These are phyloP conservation scores for Asterochloris erici DNA, from an alignment of 139 green algal species.

Conservation along the genomic window DNA sequence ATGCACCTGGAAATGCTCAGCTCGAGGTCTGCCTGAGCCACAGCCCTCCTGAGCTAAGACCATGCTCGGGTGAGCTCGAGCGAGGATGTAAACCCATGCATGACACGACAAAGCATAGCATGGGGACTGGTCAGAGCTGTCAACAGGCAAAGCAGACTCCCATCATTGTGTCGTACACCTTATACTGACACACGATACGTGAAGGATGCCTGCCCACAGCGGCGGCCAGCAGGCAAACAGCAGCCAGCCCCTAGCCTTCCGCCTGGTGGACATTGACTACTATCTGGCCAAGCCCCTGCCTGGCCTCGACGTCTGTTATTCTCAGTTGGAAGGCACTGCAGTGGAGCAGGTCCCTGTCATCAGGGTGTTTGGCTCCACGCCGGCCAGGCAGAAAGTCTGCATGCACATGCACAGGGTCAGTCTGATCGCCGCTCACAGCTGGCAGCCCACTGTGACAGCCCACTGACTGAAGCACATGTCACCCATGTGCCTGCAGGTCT, in stretches of 20 bases:
- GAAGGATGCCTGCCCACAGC: background rate
- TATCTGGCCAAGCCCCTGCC: conserved; percentile 76
- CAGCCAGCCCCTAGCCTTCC: conserved; percentile 21
- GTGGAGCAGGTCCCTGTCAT: conserved; percentile 84
- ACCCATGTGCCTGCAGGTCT: conserved; percentile 50
- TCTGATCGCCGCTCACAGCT: background rate
- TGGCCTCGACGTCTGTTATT: conserved; percentile 72
- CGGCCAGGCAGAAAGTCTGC: conserved; percentile 81
- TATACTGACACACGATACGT: background rate
- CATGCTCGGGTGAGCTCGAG: too few species aligned
- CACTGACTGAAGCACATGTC: background rate
- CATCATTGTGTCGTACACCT: too few species aligned
- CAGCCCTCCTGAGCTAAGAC: too few species aligned
- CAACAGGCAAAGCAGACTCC: too few species aligned
- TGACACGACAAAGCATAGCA: too few species aligned
- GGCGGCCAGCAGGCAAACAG: too few species aligned
- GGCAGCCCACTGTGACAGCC: background rate
- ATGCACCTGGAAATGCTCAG: too few species aligned
- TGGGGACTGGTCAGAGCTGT: too few species aligned
- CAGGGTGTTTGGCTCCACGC: conserved; percentile 87
- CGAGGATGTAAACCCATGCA: too few species aligned
- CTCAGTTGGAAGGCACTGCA: conserved; percentile 46
- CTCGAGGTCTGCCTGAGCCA: too few species aligned
- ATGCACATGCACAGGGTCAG: conserved; percentile 84
- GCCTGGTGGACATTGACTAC: conserved; percentile 78